Conservation (phyloP, 768 basidiomycete genomes). For the Tricholoma flavovirens region DNA sequence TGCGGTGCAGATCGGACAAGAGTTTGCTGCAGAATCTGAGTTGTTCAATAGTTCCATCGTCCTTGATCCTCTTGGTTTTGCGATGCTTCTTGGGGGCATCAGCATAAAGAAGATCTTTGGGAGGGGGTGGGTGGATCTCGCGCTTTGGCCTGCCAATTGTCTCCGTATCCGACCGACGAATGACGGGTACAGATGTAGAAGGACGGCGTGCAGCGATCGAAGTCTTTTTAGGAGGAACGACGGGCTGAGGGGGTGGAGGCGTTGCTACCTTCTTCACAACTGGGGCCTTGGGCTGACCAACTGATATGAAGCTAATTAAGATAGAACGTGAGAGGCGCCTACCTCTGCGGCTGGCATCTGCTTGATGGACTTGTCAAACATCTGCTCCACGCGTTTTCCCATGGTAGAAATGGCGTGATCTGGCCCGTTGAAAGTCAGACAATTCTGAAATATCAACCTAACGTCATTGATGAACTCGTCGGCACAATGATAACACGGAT, state of each 20-base stretch:
- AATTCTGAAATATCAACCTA: conserved; percentile 84
- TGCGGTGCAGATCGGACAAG: conserved; percentile 68
- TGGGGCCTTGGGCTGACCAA: conserved; percentile 32
- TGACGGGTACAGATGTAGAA: conserved; percentile 77
- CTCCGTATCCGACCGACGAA: conserved; percentile 71
- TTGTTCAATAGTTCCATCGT: conserved; percentile 74
- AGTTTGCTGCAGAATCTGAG: conserved; percentile 77
- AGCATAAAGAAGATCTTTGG: conserved; percentile 83
- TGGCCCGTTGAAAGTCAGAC: conserved; percentile 87
- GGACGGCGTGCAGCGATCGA: conserved; percentile 52
- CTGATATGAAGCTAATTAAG: background rate
- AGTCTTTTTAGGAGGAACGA: conserved; percentile 40
- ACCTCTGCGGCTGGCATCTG: conserved; percentile 81
- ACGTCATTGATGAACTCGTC: conserved; percentile 86
- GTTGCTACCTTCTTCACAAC: conserved; percentile 42
- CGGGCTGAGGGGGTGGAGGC: conserved; percentile 42
- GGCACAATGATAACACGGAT: conserved; percentile 70
- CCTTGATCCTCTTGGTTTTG: conserved; percentile 54
- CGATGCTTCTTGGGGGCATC: conserved; percentile 68
- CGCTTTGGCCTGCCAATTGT: conserved; percentile 82
- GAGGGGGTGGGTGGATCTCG: conserved; percentile 93
- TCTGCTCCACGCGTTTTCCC: conserved; percentile 76
- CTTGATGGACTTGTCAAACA: conserved; percentile 86
- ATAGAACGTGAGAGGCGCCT: conserved; percentile 20
- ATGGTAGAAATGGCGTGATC: conserved; percentile 76